Evolutionary conservation across 768 basidiomycete species (phyloP), one percentile per base, ranked within the genome.

Genomic region (Leccinum obscurum): DNA sequence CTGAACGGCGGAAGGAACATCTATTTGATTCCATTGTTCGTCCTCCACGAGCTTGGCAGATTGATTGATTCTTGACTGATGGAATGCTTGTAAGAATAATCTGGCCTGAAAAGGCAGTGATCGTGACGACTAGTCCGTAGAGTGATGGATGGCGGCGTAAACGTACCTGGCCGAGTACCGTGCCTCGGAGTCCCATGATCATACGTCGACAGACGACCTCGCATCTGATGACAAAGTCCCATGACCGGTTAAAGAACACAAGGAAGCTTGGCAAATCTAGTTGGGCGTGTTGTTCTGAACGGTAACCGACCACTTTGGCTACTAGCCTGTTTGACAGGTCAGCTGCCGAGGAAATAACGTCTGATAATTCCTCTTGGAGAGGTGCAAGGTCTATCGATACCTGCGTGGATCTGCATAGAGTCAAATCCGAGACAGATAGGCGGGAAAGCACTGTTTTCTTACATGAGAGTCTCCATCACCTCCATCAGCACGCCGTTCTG

Each of bases 41-140:
- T 98, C 94, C 72, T 98, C 95, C 8, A 99, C 96, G 28, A 93
- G 77, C 71, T 90, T 93, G 28, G 96, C 95, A 3, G 89, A 90
- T 57, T 82, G 82, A 3, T 87, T 84, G 49, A 98, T 83, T 54
- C 90, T 83, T 11, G 81, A 75, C 65, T 94, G 88, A 70, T 99
- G 97, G 76, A 95, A 98, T 1, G 80, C 75, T 68, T 90, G 86
- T 28, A 99, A 78, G 77, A 95, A 99, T 10, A 83, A 76, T 76
- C 95, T 95, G 6, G 95, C 92, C 88, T 95, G 34, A 37, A 55
- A 39, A 22, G 46, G 66, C 39, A 56, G 56, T 22, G 41, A 41
- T 54, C 39, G 62, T 30, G 22, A 32, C 39, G 30, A 56, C 39
- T 28, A 9, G 39, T 63, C 53, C 49, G 28, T 20, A 37, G 20